Base-by-base conservation (phyloP, 2,329 filamentous ascomycete species). In the Pseudonectria buxi region DNA sequence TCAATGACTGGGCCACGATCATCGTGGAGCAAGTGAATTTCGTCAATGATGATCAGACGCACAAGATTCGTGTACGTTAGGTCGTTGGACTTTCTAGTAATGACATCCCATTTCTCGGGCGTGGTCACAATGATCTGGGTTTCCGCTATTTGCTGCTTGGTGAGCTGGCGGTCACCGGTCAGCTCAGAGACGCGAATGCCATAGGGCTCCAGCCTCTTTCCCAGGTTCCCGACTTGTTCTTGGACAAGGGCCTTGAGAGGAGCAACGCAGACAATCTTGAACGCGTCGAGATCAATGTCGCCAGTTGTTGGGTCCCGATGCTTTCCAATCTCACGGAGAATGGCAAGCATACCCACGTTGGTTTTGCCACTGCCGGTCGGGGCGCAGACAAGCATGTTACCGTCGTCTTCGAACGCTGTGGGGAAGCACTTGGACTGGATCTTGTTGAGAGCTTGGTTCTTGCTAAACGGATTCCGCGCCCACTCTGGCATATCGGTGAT, bases 101-200 rank as follows among this genome's bases (percentile, higher is more conserved):
- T 95, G 49, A 98, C 90, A 63, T 98, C 92, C 85, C 88, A 98
- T 66, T 98, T 98, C 63, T 98, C 92, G 14, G 92, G 92, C 0
- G 92, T 98, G 1, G 92, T 98, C 40, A 98, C 89, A 50, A 98
- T 98, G 50, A 98, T 82, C 59, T 98, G 90, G 1, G 92, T 98
- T 54, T 98, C 92, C 2, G 90, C 80, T 45, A 98, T 96, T 69
- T 98, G 92, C 61, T 95, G 88, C 64, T 98, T 98, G 14, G 90
- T 98, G 57, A 98, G 82, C 64, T 96, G 92, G 35, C 92, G 86
- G 66, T 98, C 92, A 67, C 92, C 92, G 43, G 92, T 98, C 54
- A 98, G 69, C 63, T 98, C 92, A n/a, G 89, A 79, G 10, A 98
- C 92, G 40, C 78, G 83, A 56, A 98, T 88, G 26, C 92, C 92